Conservation (phyloP, 768 basidiomycete genomes). For the Mycena metata region DNA sequence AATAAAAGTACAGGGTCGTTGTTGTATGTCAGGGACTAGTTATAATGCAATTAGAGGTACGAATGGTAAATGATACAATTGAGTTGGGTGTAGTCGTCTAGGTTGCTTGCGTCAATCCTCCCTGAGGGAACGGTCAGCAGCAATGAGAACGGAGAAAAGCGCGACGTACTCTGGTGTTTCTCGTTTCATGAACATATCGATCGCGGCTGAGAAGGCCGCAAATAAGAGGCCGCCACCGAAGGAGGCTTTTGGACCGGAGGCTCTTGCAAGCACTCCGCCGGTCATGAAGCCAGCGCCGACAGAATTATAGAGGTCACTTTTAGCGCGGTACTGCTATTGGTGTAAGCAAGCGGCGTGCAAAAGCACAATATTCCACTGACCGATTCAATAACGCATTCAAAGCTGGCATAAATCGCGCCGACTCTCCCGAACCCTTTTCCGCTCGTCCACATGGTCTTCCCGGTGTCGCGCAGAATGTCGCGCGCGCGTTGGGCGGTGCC, state of each 20-base stretch:
- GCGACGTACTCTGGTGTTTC: constrained; percentile 80
- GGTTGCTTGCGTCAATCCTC: constrained; percentile 53
- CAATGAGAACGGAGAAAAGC: constrained; percentile 39
- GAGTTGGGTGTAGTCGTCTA: constrained; percentile 20
- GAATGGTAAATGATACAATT: constrained; percentile 33
- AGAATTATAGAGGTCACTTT: constrained; percentile 95
- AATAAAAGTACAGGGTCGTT: constrained; percentile 6
- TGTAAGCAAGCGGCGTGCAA: background rate
- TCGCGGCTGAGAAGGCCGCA: constrained; percentile 92
- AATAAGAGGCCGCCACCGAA: constrained; percentile 93
- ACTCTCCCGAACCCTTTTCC: constrained; percentile 97
- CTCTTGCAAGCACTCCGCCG: constrained; percentile 89
- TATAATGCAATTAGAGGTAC: constrained; percentile 11
- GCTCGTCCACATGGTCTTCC: constrained; percentile 88
- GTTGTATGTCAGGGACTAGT: background rate
- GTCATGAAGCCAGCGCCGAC: constrained; percentile 89
- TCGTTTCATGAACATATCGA: constrained; percentile 87
- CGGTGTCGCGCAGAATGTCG: constrained; percentile 94
- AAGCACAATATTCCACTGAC: constrained; percentile 62
- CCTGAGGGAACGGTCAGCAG: constrained; percentile 40
- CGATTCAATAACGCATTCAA: constrained; percentile 95
- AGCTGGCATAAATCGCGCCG: constrained; percentile 93
- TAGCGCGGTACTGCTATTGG: constrained; percentile 87
- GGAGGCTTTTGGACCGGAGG: constrained; percentile 88
- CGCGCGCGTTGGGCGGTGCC: constrained; percentile 81